Evolutionary conservation across 1,139 yeast genomes (phyloP), one percentile per base, ranked within the genome.

Genomic region (Kurtzmaniella quercitrusa): DNA sequence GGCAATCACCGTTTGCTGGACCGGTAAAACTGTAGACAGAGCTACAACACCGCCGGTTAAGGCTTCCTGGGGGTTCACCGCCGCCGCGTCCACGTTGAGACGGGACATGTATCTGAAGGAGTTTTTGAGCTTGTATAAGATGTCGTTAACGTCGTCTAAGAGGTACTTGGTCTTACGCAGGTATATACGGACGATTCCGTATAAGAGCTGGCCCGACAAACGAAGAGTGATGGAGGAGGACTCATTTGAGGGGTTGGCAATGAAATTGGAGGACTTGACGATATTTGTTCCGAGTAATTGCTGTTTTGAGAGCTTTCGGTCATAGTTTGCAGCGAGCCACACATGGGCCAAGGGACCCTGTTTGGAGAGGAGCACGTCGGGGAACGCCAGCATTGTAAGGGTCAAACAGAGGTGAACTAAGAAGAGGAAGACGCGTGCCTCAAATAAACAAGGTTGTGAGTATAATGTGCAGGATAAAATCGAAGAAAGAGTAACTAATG

Each of bases 241-340:
- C 29, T 19, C 43, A 44, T 17, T 48, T 31, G 58, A 54, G 19
- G 55, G 50, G 11, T 60, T 54, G 11, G 52, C 43, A 70, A 74
- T 68, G 38, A 70, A 85, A 44, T 73, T 70, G 4, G 90, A 82
- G 1, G 95, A 84, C 49, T 82, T 76, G 15, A 77, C 63, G 48
- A 91, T 83, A 57, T 85, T 79, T 18, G 96, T 82, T 55, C 78
- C 82, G 43, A 89, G 67, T 41, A 86, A 75, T 58, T 90, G 93
- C 46, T 79, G 81, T 58, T 87, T 86, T 39, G 95, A 77, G 40
- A 91, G 74, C 54, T 85, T 86, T 56, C 83, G 81, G 55, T 87
- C 95, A 63, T 88, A 76, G 59, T 88, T 90, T 29, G 96, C 93
- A 2, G 97, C 97, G 44, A 91, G 74, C 97, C 97, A 91, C 14